Base-by-base conservation (phyloP, 2,329 filamentous ascomycete genomes). In the Zarea fungicola region DNA sequence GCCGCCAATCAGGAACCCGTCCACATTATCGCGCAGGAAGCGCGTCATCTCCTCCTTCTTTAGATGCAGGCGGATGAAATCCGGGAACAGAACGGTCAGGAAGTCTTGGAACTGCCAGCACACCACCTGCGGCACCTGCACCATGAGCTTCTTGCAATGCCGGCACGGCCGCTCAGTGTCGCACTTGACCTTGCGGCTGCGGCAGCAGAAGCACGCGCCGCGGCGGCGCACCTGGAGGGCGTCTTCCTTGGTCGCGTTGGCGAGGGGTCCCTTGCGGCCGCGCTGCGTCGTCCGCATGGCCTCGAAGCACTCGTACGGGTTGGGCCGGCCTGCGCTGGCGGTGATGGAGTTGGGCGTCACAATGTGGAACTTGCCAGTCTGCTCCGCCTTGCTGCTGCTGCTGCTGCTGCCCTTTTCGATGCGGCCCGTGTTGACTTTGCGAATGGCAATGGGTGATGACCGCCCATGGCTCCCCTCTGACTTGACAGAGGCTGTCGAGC, bases 81-180 rank as follows among this genome's bases (percentile, higher is more conserved):
- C 64, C 5, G 78, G 78, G 49, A 81, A 80, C 22, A 81, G 57
- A 3, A 75, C 67, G 0, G 67, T 65, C 7, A 75, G 52, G 51
- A 81, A 81, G 58, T 81, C 77, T 34, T 71, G 68, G 51, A 81
- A 81, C 58, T 77, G 76, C 78, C 78, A 81, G 63, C 78, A 81
- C 21, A 81, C 68, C 18, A 76, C 71, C 56, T 78, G 74, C 2
- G 77, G 77, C 13, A 79, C 67, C 42, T 70, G 64, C 2, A 67
- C 59, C 46, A 70, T 68, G 46, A 80, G 68, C 61, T 77, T 77
- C 55, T 68, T 71, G 67, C 78, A 81, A 63, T 74, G 79, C 60
- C 72, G 72, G 63, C 78, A 81, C 0, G 78, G 76, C 39, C 77
- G 66, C 56, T 76, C 70, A 54, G 72, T 72, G 59, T 79, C 76